A percentile compares a stretch with the other conserved stretches of the same genome.
Conservation (phyloP, 169 alveolate genomes). For the Cryptosporidium baileyi region DNA sequence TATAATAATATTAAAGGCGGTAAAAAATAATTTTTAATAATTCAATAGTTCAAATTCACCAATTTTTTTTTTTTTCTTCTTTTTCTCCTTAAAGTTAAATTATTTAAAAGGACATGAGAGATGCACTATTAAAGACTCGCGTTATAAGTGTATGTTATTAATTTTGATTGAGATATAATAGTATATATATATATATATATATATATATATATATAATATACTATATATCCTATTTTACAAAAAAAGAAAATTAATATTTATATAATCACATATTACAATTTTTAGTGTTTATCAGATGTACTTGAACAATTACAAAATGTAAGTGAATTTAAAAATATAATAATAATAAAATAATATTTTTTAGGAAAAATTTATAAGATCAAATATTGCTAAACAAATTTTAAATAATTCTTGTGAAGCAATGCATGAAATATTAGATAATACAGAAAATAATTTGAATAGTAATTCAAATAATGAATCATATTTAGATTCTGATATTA, state of each 20-base stretch:
- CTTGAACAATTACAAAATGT: slow-evolving; percentile 44
- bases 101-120: background rate
- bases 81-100: too few relatives aligned
- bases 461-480: background rate
- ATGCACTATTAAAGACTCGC: slow-evolving; percentile 50
- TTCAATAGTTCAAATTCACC: too few relatives aligned
- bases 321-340: background rate
- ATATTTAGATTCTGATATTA: slow-evolving; percentile 29
- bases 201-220: background rate
- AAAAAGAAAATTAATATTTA: too few relatives aligned
- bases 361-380: slow-evolving; percentile 59
- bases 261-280: too few relatives aligned
- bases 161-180: background rate
- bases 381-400: slow-evolving; percentile 47
- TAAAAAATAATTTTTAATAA: too few relatives aligned
- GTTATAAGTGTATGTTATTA: slow-evolving; percentile 22
- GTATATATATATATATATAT: background rate
- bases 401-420: slow-evolving; percentile 64
- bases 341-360: background rate
- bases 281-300: slow-evolving; percentile 31
- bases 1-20: background rate
- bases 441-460: background rate
- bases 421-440: slow-evolving; percentile 35
- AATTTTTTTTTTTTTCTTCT: too few relatives aligned
- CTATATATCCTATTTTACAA: background rate